Conservation (phyloP, 2,329 filamentous ascomycete species). For the Penicillium sp. region DNA sequence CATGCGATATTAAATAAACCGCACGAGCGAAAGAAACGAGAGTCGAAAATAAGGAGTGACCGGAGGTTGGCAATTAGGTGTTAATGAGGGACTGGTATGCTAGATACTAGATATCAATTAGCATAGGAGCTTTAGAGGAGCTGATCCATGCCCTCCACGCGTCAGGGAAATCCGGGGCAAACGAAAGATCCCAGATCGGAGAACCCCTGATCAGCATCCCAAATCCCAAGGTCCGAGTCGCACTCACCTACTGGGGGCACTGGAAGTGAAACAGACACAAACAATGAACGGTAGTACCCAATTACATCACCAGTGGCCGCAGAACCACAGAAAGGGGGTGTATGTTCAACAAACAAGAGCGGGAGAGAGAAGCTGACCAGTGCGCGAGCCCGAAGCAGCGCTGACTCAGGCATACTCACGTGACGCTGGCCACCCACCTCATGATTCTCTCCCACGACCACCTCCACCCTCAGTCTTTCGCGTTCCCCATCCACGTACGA, state of each 20-base stretch:
- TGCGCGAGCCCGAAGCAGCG: slow-evolving; percentile 10
- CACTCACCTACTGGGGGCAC: slow-evolving; percentile 12
- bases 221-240: not conserved
- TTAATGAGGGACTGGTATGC: slow-evolving; percentile 15
- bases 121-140: not conserved
- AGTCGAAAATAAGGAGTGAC: slow-evolving; percentile 16
- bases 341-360: slow-evolving; percentile 2
- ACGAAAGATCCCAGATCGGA: slow-evolving; percentile 5
- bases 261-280: slow-evolving; percentile 11
- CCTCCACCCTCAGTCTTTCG: slow-evolving; percentile 23
- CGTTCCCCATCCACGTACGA: slow-evolving; percentile 22
- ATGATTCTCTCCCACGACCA: slow-evolving; percentile 39
- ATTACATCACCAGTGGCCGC: slow-evolving; percentile 21
- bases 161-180: slow-evolving; percentile 17
- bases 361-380: slow-evolving; percentile 6
- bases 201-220: slow-evolving; percentile 22
- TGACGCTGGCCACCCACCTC: slow-evolving; percentile 34
- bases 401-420: slow-evolving; percentile 23
- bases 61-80: not conserved
- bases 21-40: not conserved
- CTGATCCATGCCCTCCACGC: slow-evolving; percentile 11
- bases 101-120: slow-evolving; percentile 13
- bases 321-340: not conserved
- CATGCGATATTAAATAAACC: slow-evolving; percentile 2
- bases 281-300: slow-evolving; percentile 8